Base-by-base conservation (phyloP, 163 green algal genomes). In the Trebouxiophyceae sp. region DNA sequence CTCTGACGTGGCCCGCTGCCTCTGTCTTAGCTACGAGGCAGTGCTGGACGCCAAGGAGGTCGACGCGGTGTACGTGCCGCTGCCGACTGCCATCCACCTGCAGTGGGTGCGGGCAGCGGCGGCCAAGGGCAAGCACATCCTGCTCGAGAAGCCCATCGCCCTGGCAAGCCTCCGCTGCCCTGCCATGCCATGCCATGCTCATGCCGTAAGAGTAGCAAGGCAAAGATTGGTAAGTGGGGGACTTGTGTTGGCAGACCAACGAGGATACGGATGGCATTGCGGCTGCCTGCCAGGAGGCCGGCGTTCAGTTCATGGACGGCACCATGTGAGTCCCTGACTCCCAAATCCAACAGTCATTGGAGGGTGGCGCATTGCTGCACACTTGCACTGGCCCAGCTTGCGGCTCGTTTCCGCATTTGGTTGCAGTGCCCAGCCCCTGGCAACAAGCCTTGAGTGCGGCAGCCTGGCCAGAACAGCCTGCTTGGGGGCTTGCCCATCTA, bases 91-190 rank as follows among this genome's bases (percentile, higher is more conserved):
- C 0, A 60, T 82, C 29, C 79, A 87, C 57, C 29, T 76, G 16
- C 55, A 83, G 44, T 88, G 81, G 81, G 81, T 85, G 20, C 33
- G 57, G 22, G 74, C 76, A n/a, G 81, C 77, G 6, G 80, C 80
- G 20, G 66, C 54, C 1, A 56, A 69, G 8, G 74, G 74, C 16
- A 84, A 87, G 65, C 77, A 85, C 62, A 62, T 88, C n/a, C 63
- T 88, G 33, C 65, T 83, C 29, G 81, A 88, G 65, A 88, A 88
- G 73, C 81, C 81, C 3, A 70, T 82, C 29, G 74, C 76, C 0
- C 23, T 75, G 54, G 67, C 68, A n/a, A 62, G 67, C 20, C 5
- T 16, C 39, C n/a, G n/a, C n/a, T n/a, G n/a, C n/a, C n/a, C n/a
- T n/a, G n/a, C n/a, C n/a, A n/a, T n/a, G n/a, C n/a, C n/a, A n/a